Base-by-base conservation (phyloP, 2,329 filamentous ascomycete species). In the Clathrospora elynae region DNA sequence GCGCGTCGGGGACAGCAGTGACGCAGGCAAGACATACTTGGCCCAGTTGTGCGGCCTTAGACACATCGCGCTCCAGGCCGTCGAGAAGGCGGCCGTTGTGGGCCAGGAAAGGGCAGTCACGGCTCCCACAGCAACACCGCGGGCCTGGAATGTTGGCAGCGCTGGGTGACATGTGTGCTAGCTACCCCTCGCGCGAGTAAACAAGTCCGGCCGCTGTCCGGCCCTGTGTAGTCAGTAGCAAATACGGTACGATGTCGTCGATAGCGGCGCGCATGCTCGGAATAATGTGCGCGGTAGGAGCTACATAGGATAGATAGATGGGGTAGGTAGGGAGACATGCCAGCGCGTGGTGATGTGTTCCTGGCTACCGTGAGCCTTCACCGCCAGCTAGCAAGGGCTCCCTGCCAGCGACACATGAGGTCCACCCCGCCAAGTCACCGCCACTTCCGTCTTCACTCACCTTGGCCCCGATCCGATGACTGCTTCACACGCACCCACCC, bases 61-160 rank as follows among this genome's bases (percentile, higher is more conserved):
- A 84, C 39, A 96, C 87, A 73, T 96, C 89, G 60, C 86, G 87
- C 73, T 97, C 92, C 53, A 97, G 79, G 49, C 82, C 86, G 58
- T 89, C 85, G 32, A 97, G 78, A 40, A 51, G 90, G 78, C 80
- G 78, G 69, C 84, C 85, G 72, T 92, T 96, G 73, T 91, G 86
- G 70, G 82, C 83, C 50, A 96, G 79, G 67, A 87, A 89, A 57
- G 84, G 80, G 71, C 92, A 97, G 61, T 90, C 84, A 50, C 77
- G 68, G 55, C 83, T 84, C 42, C 90, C 91, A 74, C 92, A 99
- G 74, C 92, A 99, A 78, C 93, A 97, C 33, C 60, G 58, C 31
- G 56, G 51, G 32, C 43, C 51, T 29, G 64, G 64, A 67, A 69
- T 68, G 64, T 46, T 60, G 55, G 40, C 53, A 43, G 48, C 43